Base-by-base conservation (phyloP, 108 stramenopile species). In the Ochromonas danica region DNA sequence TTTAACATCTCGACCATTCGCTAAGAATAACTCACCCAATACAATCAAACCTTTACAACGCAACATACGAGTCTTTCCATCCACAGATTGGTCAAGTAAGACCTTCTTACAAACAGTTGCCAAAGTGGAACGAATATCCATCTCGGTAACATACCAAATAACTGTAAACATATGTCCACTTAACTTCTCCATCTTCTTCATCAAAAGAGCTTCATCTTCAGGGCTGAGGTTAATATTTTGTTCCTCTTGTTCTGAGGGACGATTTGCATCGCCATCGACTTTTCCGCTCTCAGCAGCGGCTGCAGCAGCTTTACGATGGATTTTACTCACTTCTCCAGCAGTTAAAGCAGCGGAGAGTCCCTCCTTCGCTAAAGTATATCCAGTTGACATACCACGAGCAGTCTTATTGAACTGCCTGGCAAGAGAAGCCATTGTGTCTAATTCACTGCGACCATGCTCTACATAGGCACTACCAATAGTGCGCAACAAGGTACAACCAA, bases 151-250 rank as follows among this genome's bases (percentile, higher is more conserved):
- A 25, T 28, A 10, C 63, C 63, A 67, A 22, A 67, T 67, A 10
- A 67, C 63, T 14, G 63, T 25, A 36, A 67, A 67, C 63, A 67
- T 67, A 67, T 67, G 63, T 10, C 35, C 35, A 36, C 63, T 67
- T 25, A 67, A 33, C 35, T 67, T 67, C 25, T 67, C 63, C 6
- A 67, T 36, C 31, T 67, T 67, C 3, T 3, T 25, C 31, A 14
- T 67, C 17, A 67, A 3, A 14, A 35, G 17, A 67, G 63, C 30
- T 10, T 67, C 63, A 28, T 67, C 31, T 36, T 67, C 63, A 35
- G 51, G 51, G n/a, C n/a, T n/a, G n/a, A n/a, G n/a, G n/a, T n/a
- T n/a, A n/a, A n/a, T n/a, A n/a, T n/a, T n/a, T n/a, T n/a, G n/a
- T n/a, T n/a, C n/a, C n/a, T n/a, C n/a, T n/a, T n/a, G n/a, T n/a